phyloP scores from a whole-genome alignment of 106 monocot genomes.

The Dioscorea dumetorum region DNA sequence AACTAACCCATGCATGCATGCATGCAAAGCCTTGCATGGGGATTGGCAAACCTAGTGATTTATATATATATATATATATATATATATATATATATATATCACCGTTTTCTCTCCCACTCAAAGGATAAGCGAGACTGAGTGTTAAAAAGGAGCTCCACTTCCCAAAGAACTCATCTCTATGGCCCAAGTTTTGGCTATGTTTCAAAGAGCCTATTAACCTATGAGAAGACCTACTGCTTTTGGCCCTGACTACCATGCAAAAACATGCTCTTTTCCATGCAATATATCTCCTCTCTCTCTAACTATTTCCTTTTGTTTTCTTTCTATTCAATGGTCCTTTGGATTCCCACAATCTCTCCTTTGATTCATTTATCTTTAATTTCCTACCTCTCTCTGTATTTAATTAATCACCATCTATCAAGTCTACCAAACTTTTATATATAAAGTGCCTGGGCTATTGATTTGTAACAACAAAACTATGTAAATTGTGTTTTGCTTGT shows the following conservation, averaged over 20 bases:
- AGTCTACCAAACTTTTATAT: background rate
- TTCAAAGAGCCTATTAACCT: background rate
- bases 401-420: background rate
- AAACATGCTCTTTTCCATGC: constrained; percentile 2
- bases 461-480: too few relatives aligned
- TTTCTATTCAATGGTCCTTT: background rate
- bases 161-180: background rate
- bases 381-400: background rate
- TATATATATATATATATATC: background rate
- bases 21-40: background rate
- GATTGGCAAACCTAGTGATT: background rate
- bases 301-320: background rate
- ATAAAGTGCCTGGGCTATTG: background rate
- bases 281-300: background rate
- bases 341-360: constrained; percentile 24
- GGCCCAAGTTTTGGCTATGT: background rate
- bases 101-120: constrained; percentile 10
- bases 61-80: too few relatives aligned
- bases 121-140: background rate
- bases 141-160: constrained; percentile 4
- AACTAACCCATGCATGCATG: background rate
- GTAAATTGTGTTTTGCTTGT: too few relatives aligned
- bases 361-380: constrained; percentile 5
- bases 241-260: constrained; percentile 18
- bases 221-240: background rate